phyloP scores from a whole-genome alignment of 1,284 basidiomycete genomes.

The Sporisorium exsertum region DNA sequence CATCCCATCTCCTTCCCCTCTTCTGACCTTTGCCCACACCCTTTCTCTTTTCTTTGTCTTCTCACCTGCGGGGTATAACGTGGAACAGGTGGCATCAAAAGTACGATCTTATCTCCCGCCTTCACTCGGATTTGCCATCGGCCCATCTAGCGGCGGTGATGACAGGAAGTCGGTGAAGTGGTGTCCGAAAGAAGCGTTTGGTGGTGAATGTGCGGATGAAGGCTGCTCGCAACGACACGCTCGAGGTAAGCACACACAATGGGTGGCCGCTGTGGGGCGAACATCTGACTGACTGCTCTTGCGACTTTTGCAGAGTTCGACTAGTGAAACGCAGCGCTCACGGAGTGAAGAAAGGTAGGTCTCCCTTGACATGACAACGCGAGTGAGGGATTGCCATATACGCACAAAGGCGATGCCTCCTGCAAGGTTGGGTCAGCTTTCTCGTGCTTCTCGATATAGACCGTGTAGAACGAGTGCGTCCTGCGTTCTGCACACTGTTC shows the following conservation, averaged over 20 bases:
- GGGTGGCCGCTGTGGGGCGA: neutral
- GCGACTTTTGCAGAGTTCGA: no score
- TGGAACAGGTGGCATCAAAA: conserved; percentile 20
- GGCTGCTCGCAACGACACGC: conserved; percentile 27
- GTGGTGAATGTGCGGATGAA: conserved; percentile 12
- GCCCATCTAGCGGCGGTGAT: neutral
- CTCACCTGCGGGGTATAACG: neutral
- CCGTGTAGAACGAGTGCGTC: no score
- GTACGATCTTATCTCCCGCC: conserved; percentile 34
- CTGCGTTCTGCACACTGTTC: no score
- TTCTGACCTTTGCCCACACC: neutral
- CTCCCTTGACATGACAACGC: no score
- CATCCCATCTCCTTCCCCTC: neutral
- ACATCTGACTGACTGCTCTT: neutral
- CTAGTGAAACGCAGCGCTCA: no score
- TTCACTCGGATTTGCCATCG: conserved; percentile 13
- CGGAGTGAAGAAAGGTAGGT: neutral
- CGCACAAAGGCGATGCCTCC: neutral
- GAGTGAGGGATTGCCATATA: neutral
- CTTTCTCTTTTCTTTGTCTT: neutral
- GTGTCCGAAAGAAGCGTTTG: conserved; percentile 40
- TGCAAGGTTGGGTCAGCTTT: neutral
- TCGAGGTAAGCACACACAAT: conserved; percentile 16
- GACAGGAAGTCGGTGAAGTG: conserved; percentile 30
- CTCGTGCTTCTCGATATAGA: no score